phyloP scores from a whole-genome alignment of 1,284 basidiomycete genomes.

The Cryptococcus floricola region DNA sequence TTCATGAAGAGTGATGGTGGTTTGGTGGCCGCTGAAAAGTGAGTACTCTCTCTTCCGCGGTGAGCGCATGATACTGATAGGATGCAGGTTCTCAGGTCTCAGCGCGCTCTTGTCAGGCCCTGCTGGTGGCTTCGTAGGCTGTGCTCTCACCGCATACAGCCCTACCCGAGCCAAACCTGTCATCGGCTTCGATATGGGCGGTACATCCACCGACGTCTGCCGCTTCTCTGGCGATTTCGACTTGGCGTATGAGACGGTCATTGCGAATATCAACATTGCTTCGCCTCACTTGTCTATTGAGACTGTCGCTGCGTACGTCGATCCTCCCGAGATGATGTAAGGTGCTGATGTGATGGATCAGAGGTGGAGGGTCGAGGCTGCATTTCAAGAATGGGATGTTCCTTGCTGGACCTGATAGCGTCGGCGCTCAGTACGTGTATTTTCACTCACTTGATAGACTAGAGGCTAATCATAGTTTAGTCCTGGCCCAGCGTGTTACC shows the following conservation, averaged over 20 bases:
- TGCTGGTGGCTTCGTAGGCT: slow-evolving; percentile 53
- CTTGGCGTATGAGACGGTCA: slow-evolving; percentile 81
- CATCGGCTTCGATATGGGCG: slow-evolving; percentile 26
- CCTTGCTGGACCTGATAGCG: slow-evolving; percentile 22
- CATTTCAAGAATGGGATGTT: slow-evolving; percentile 46
- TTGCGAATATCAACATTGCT: slow-evolving; percentile 85
- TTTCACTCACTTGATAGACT: slow-evolving; percentile 25
- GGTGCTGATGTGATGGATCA: slow-evolving; percentile 71
- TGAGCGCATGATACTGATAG: not conserved
- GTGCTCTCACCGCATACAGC: slow-evolving; percentile 42
- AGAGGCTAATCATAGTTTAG: slow-evolving; percentile 15
- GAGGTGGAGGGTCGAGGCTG: slow-evolving; percentile 45
- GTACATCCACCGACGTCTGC: slow-evolving; percentile 82
- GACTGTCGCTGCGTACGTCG: slow-evolving; percentile 63
- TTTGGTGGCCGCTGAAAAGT: slow-evolving; percentile 23
- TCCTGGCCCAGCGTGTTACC: slow-evolving; percentile 43
- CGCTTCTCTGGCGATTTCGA: slow-evolving; percentile 82
- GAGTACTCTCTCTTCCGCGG: slow-evolving; percentile 14
- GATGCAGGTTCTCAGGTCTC: slow-evolving; percentile 22
- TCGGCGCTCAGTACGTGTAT: slow-evolving; percentile 47
- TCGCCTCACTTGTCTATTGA: slow-evolving; percentile 83
- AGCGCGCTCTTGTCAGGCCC: slow-evolving; percentile 44
- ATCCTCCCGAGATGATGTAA: slow-evolving; percentile 70
- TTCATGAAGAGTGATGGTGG: slow-evolving; percentile 50
- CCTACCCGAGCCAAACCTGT: not conserved